Evolutionary conservation across 225 moss, liverwort and hornwort species (phyloP).

Genomic region (Marchantia paleacea): DNA sequence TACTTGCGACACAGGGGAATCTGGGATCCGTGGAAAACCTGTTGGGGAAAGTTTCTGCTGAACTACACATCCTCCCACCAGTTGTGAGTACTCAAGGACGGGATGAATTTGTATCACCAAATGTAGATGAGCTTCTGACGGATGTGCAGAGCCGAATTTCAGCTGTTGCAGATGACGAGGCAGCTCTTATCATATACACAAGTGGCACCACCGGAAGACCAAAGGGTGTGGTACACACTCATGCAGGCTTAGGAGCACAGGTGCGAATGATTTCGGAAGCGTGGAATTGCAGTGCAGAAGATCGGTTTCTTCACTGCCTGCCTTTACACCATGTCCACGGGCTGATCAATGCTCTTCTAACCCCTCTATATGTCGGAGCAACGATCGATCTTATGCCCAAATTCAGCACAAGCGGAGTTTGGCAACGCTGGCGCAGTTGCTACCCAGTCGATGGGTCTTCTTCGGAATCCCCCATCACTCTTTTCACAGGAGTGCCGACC

Average conservation of each 20-base stretch:
- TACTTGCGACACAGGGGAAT: constrained; percentile 70
- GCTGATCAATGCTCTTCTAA: constrained; percentile 73
- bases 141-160: constrained; percentile 49
- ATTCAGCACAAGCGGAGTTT: constrained; percentile 78
- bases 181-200: constrained; percentile 83
- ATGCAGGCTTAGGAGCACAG: constrained; percentile 73
- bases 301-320: constrained; percentile 88
- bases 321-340: constrained; percentile 98
- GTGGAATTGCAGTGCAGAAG: constrained; percentile 64
- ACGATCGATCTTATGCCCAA: constrained; percentile 75
- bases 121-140: constrained; percentile 42
- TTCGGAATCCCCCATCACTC: constrained; percentile 55
- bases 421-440: constrained; percentile 67
- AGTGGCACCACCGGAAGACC: constrained; percentile 96
- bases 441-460: constrained; percentile 39
- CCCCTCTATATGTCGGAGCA: constrained; percentile 77
- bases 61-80: constrained; percentile 52
- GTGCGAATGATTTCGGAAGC: constrained; percentile 70
- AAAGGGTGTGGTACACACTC: constrained; percentile 87
- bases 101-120: constrained; percentile 16
- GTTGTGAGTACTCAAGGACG: constrained; percentile 22
- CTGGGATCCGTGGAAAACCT: constrained; percentile 52
- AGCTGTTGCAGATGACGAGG: constrained; percentile 47
- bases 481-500: constrained; percentile 92
- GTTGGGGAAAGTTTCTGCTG: constrained; percentile 45